A percentile compares a stretch with the other conserved stretches of the same genome.
These are phyloP conservation scores for Paspalum vaginatum DNA, from an alignment of 176 grass and related monocot species.

Conservation along the genomic window DNA sequence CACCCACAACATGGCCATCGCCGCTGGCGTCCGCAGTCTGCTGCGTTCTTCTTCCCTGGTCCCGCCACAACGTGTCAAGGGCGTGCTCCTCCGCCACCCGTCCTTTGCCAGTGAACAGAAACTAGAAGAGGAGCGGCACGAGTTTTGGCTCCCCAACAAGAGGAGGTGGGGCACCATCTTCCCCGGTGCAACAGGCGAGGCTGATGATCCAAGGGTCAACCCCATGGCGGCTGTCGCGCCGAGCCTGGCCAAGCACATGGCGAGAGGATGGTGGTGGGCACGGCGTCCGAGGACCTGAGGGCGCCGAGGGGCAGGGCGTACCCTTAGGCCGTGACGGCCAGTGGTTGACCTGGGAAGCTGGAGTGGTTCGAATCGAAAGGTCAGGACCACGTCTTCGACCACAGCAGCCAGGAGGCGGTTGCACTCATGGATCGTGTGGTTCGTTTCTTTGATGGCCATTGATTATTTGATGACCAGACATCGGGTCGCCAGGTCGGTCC, in stretches of 20 bases:
- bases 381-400: constrained; percentile 49
- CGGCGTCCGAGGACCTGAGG: constrained; percentile 43
- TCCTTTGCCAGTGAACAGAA: constrained; percentile 39
- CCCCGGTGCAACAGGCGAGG: constrained; percentile 28
- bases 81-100: constrained; percentile 42
- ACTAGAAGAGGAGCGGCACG: background rate
- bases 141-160: background rate
- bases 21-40: background rate
- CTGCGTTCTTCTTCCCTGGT: background rate
- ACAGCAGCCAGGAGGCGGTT: constrained; percentile 29
- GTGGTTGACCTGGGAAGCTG: constrained; percentile 46
- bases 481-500: no score
- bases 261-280: constrained; percentile 38
- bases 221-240: constrained; percentile 43
- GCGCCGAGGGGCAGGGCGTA: constrained; percentile 42
- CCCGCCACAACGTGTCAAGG: background rate
- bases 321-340: constrained; percentile 44
- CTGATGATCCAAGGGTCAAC: constrained; percentile 60
- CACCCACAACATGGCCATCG: constrained; percentile 57
- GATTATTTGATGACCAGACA: no score
- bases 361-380: constrained; percentile 52
- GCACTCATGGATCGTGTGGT: constrained; percentile 41
- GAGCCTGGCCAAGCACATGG: constrained; percentile 20
- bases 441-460: constrained; percentile 27
- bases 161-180: constrained; percentile 45